Conservation (phyloP, 2,329 filamentous ascomycete genomes). For the Dichotomopilus funicola region DNA sequence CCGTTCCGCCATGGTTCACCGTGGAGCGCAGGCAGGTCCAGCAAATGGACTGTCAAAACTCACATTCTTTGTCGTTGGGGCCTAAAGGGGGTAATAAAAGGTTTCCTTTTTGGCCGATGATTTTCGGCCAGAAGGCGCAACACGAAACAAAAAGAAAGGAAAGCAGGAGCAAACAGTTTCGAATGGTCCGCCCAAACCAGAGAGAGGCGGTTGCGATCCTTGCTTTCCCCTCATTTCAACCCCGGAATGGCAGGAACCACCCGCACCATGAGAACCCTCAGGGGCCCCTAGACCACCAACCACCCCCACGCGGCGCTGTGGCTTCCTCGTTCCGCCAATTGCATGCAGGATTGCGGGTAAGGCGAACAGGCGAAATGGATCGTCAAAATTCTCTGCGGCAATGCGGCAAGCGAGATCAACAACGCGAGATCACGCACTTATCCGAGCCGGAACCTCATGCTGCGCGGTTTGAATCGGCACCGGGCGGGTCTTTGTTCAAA, state of each 20-base stretch:
- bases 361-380: not conserved
- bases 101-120: not conserved
- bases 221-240: not conserved
- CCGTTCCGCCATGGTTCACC: no score
- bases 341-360: not conserved
- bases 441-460: not conserved
- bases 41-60: not conserved
- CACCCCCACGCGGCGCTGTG: no score
- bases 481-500: no score
- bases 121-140: not conserved
- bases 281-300: no score
- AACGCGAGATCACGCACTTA: slow-evolving; percentile 1
- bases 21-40: not conserved
- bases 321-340: not conserved
- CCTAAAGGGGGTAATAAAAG: not conserved
- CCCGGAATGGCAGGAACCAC: not conserved
- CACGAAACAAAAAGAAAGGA: slow-evolving; percentile 1
- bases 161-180: not conserved
- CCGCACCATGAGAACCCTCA: not conserved
- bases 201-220: not conserved
- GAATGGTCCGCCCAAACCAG: not conserved
- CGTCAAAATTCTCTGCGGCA: not conserved
- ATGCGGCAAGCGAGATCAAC: not conserved
- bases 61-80: not conserved
- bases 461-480: not conserved